These are phyloP conservation scores for Aquilaria agallochum DNA, from an alignment of 441 rosid genomes.

Conservation along the genomic window DNA sequence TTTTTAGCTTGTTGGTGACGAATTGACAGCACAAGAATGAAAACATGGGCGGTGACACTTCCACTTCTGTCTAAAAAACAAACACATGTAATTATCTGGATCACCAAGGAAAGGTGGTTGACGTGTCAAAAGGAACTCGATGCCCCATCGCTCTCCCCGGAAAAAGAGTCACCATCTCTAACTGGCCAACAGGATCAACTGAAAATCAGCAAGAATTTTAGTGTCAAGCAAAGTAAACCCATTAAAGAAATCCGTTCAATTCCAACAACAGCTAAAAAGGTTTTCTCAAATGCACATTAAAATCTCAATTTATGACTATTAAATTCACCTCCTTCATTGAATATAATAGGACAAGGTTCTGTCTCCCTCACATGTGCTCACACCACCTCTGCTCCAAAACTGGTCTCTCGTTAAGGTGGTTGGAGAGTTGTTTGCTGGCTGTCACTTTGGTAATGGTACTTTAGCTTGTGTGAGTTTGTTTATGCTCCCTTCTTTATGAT, in stretches of 20 bases:
- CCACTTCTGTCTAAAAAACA: background rate
- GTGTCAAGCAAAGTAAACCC: slow-evolving; percentile 9
- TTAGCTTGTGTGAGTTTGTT: background rate
- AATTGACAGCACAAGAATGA: background rate
- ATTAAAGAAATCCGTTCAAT: slow-evolving; percentile 9
- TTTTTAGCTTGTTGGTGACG: background rate
- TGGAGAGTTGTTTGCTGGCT: background rate
- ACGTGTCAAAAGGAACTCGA: slow-evolving; percentile 3
- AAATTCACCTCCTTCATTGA: too few relatives aligned
- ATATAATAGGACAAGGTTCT: too few relatives aligned
- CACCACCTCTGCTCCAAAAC: too few relatives aligned
- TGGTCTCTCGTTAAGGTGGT: too few relatives aligned
- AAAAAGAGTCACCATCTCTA: slow-evolving; percentile 1
- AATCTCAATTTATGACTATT: too few relatives aligned
- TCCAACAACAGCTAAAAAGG: background rate
- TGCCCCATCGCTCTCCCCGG: slow-evolving; percentile 1
- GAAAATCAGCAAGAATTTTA: slow-evolving; percentile 6
- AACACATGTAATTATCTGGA: background rate
- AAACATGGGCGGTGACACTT: background rate
- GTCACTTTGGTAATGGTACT: slow-evolving; percentile 20
- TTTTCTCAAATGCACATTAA: too few relatives aligned
- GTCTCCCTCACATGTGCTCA: too few relatives aligned
- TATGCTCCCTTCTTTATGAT: background rate
- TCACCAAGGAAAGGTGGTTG: background rate
- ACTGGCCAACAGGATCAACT: slow-evolving; percentile 8